These are phyloP conservation scores for Grosmannia penicillata DNA, from an alignment of 2,329 filamentous ascomycete genomes.

Conservation along the genomic window DNA sequence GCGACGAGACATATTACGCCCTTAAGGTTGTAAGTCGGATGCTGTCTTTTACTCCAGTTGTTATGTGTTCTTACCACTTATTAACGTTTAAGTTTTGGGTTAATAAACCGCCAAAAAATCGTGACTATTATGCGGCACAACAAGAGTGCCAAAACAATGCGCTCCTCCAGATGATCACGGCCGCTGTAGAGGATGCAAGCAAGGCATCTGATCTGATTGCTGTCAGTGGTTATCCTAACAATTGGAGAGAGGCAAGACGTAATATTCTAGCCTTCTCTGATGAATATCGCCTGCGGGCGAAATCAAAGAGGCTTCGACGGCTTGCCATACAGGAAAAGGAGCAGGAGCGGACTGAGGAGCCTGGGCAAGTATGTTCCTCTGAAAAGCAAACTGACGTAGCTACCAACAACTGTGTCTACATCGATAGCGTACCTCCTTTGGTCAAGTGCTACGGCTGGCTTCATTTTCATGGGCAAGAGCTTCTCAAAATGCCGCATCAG, in stretches of 20 bases:
- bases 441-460: constrained; percentile 1
- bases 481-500: neutral
- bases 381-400: neutral
- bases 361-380: no score
- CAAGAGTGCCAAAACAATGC: constrained; percentile 1
- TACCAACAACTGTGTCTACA: neutral
- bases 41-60: neutral
- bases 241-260: neutral
- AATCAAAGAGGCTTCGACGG: neutral
- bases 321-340: neutral
- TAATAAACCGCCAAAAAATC: neutral
- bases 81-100: neutral
- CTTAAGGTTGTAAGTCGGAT: neutral
- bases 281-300: neutral
- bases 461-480: neutral
- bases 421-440: neutral
- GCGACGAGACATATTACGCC: neutral
- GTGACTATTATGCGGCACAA: neutral
- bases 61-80: no score
- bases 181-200: neutral
- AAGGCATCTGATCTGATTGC: neutral
- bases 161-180: neutral
- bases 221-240: neutral
- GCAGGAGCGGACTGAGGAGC: neutral
- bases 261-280: neutral